Percentiles rank a stretch among this genome's conserved stretches.
These are phyloP conservation scores for Daedaleopsis nitida DNA, from an alignment of 768 basidiomycete species.

Conservation along the genomic window DNA sequence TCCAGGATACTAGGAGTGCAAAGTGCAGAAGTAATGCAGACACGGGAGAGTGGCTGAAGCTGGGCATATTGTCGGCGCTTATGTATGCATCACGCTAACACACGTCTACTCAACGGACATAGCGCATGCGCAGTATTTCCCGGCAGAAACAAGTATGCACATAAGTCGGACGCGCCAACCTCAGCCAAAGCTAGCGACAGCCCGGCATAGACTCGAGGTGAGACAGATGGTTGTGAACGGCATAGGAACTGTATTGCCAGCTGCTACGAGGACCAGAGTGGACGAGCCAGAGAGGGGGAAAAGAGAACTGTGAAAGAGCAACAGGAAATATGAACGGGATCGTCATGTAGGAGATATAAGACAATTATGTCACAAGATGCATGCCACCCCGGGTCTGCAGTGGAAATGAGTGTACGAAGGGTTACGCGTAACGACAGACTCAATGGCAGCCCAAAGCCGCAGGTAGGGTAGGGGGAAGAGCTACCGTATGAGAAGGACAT, in stretches of 20 bases:
- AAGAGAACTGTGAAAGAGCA: constrained; percentile 34
- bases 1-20: not conserved
- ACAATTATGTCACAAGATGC: constrained; percentile 38
- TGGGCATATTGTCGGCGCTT: not conserved
- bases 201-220: too few species aligned
- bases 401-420: constrained; percentile 37
- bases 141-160: too few species aligned
- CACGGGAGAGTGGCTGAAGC: not conserved
- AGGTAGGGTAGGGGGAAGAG: constrained; percentile 47
- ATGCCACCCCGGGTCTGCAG: constrained; percentile 27
- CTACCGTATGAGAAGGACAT: constrained; percentile 46
- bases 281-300: constrained; percentile 14
- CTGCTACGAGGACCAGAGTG: constrained; percentile 13
- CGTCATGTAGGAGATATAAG: constrained; percentile 31
- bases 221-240: not conserved
- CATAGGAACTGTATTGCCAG: constrained; percentile 21
- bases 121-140: not conserved
- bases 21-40: not conserved
- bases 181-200: too few species aligned
- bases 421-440: constrained; percentile 63
- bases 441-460: constrained; percentile 49
- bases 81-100: not conserved
- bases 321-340: constrained; percentile 32
- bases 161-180: too few species aligned
- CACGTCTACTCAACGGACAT: not conserved